These are phyloP conservation scores for Ophiostoma perfectum DNA, from an alignment of 2,329 filamentous ascomycete genomes.

Conservation along the genomic window DNA sequence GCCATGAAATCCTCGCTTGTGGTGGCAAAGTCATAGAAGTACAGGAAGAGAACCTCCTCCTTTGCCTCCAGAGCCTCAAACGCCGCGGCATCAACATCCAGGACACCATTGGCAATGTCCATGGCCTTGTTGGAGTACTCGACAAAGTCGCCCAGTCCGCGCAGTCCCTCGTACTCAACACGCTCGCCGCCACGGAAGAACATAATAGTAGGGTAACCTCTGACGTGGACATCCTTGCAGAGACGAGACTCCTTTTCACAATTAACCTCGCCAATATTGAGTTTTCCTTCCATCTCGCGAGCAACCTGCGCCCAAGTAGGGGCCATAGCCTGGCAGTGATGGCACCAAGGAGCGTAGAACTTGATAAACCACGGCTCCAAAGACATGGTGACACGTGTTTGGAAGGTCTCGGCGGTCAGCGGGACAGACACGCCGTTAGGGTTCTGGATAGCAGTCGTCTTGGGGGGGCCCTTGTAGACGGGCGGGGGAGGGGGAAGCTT, in stretches of 20 bases:
- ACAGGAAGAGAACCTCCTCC: constrained; percentile 93
- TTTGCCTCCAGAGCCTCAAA: constrained; percentile 84
- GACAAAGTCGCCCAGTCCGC: constrained; percentile 85
- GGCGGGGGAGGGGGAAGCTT: constrained; percentile 25
- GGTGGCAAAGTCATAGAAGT: constrained; percentile 95
- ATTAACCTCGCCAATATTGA: constrained; percentile 95
- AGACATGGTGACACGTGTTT: constrained; percentile 76
- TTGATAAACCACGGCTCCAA: constrained; percentile 97
- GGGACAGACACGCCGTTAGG: constrained; percentile 67
- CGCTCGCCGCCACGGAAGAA: constrained; percentile 91
- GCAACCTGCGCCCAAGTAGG: constrained; percentile 86
- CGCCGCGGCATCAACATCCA: constrained; percentile 68
- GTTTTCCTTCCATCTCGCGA: constrained; percentile 80
- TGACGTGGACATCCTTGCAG: constrained; percentile 84
- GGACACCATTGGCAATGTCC: constrained; percentile 68
- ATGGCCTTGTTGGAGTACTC: constrained; percentile 82
- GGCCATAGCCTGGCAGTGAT: constrained; percentile 88
- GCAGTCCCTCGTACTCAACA: constrained; percentile 86
- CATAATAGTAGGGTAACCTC: constrained; percentile 79
- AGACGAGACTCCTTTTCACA: constrained; percentile 79
- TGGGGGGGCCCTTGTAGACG: constrained; percentile 40
- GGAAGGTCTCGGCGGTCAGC: constrained; percentile 79
- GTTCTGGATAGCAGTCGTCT: constrained; percentile 59
- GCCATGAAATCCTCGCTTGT: constrained; percentile 87
- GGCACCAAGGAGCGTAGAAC: constrained; percentile 97